These are phyloP conservation scores for Pseudogymnoascus sp. DNA, from an alignment of 2,329 filamentous ascomycete genomes.

Conservation along the genomic window DNA sequence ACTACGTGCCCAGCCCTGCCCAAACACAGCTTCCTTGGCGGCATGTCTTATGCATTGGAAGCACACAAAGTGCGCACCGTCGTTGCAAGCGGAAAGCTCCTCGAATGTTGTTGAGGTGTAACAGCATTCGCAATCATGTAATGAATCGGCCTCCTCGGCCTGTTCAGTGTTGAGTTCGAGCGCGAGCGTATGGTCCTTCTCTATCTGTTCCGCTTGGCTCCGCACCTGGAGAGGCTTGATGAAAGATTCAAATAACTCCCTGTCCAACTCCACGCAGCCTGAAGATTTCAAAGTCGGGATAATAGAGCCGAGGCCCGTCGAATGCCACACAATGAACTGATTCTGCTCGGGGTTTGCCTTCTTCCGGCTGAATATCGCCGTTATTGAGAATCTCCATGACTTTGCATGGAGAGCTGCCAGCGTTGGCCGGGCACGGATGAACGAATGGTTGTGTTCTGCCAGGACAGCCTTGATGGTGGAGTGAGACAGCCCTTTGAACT, in stretches of 20 bases:
- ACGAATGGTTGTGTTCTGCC: constrained; percentile 72
- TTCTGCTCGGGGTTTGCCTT: constrained; percentile 51
- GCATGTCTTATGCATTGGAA: constrained; percentile 75
- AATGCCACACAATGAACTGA: constrained; percentile 53
- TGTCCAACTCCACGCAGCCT: constrained; percentile 54
- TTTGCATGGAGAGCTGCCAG: constrained; percentile 60
- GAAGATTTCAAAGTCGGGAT: constrained; percentile 57
- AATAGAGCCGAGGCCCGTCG: constrained; percentile 45
- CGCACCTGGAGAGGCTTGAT: constrained; percentile 44
- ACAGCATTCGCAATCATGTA: constrained; percentile 70
- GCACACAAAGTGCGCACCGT: constrained; percentile 64
- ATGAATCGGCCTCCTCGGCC: constrained; percentile 46
- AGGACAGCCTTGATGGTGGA: constrained; percentile 71
- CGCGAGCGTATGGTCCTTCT: constrained; percentile 45
- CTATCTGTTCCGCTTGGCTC: constrained; percentile 37
- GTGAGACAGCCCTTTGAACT: constrained; percentile 66
- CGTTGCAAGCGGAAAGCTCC: constrained; percentile 62
- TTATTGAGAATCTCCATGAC: constrained; percentile 69
- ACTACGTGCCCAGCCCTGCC: constrained; percentile 80
- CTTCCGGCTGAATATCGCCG: constrained; percentile 59
- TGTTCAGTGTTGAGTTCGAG: constrained; percentile 47
- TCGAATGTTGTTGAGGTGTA: constrained; percentile 64
- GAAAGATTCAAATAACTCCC: constrained; percentile 50
- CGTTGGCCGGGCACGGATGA: constrained; percentile 60
- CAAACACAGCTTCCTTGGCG: constrained; percentile 80